These are phyloP conservation scores for Didymella sp. DNA, from an alignment of 2,329 filamentous ascomycete genomes.

Conservation along the genomic window DNA sequence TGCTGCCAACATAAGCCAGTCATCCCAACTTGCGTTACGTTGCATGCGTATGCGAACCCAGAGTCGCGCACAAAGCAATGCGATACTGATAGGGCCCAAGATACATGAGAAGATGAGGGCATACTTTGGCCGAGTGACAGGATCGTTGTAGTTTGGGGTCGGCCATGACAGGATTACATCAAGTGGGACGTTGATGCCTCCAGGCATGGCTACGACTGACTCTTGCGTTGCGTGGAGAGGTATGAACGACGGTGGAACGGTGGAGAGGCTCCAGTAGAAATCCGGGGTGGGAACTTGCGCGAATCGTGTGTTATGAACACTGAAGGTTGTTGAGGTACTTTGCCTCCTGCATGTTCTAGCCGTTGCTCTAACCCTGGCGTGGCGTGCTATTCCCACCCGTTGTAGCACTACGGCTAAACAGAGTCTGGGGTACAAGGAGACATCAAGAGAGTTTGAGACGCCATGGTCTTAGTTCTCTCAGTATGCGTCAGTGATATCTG, in stretches of 20 bases:
- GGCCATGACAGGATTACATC: slow-evolving; percentile 4
- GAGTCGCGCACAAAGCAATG: slow-evolving; percentile 27
- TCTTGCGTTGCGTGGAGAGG: neutral
- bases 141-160: neutral
- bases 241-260: neutral
- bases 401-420: neutral
- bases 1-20: slow-evolving; percentile 35
- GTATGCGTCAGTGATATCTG: neutral
- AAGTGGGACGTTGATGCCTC: neutral
- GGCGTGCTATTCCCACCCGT: neutral
- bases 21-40: slow-evolving; percentile 30
- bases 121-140: neutral
- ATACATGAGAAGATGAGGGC: slow-evolving; percentile 21
- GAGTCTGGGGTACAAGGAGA: neutral
- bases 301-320: neutral
- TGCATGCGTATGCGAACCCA: slow-evolving; percentile 33
- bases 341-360: neutral
- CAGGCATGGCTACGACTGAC: neutral
- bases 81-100: slow-evolving; percentile 27
- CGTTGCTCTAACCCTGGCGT: neutral
- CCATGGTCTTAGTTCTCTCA: neutral
- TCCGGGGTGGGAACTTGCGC: neutral
- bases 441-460: neutral
- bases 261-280: neutral
- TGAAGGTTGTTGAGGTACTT: neutral